These are phyloP conservation scores for Exidia glandulosa DNA, from an alignment of 768 basidiomycete genomes.

Conservation along the genomic window DNA sequence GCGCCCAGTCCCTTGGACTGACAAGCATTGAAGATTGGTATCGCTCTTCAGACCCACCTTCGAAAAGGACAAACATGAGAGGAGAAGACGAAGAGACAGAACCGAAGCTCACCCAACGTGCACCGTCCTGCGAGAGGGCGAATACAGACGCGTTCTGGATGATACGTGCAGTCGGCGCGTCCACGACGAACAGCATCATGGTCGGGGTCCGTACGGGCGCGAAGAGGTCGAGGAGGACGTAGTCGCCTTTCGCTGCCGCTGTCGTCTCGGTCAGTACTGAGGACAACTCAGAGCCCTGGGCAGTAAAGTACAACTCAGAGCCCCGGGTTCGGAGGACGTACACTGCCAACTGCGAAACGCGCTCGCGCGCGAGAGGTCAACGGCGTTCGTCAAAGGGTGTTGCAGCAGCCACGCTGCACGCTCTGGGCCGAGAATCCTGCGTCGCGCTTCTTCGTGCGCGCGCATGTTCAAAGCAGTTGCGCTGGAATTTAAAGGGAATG, in stretches of 20 bases:
- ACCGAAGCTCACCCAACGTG: constrained; percentile 21
- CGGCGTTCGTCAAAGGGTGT: constrained; percentile 41
- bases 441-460: constrained; percentile 19
- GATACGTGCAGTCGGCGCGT: constrained; percentile 19
- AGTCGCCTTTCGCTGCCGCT: constrained; percentile 25
- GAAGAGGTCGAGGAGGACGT: constrained; percentile 27
- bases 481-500: no score
- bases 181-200: constrained; percentile 28
- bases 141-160: constrained; percentile 19
- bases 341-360: constrained; percentile 39
- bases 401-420: constrained; percentile 28
- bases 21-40: not conserved
- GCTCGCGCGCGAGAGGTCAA: constrained; percentile 40
- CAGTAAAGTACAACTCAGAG: no score
- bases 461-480: no score
- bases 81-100: constrained; percentile 16
- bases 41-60: constrained; percentile 2
- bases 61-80: constrained; percentile 1
- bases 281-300: no score
- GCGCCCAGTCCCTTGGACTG: not conserved
- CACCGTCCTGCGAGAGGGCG: constrained; percentile 21
- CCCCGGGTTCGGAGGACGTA: constrained; percentile 21
- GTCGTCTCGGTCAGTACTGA: no score
- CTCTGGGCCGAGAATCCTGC: constrained; percentile 22
- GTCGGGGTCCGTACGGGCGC: constrained; percentile 4